These are phyloP conservation scores for Aegilops umbellulata DNA, from an alignment of 176 grass and related monocot genomes.

Conservation along the genomic window DNA sequence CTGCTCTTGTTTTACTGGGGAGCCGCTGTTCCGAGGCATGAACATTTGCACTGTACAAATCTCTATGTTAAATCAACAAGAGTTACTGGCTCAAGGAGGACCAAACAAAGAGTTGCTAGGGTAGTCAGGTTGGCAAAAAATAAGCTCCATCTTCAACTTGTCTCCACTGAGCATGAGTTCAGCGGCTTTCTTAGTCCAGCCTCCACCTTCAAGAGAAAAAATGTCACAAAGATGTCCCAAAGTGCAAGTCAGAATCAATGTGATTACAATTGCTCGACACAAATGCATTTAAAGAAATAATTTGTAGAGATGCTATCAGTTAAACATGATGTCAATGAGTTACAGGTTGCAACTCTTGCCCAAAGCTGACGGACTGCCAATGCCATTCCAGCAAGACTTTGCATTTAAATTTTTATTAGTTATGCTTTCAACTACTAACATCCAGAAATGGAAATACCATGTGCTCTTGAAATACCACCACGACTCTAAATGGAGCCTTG, in stretches of 20 bases:
- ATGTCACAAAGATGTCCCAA: neutral
- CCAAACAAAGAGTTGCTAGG: neutral
- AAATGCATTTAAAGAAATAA: neutral
- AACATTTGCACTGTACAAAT: conserved; percentile 35
- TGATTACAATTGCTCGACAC: neutral
- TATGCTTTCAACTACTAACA: neutral
- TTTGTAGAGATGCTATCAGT: neutral
- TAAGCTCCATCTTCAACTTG: neutral
- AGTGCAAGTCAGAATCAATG: neutral
- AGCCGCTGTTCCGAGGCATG: neutral
- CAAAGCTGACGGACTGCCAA: neutral
- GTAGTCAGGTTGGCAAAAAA: conserved; percentile 21
- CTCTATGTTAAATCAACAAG: conserved; percentile 31
- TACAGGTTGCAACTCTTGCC: neutral
- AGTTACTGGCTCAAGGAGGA: neutral
- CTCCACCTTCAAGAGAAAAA: conserved; percentile 42
- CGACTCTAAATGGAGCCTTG: neutral
- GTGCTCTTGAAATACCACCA: neutral
- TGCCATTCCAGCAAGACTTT: neutral
- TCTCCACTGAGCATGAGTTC: conserved; percentile 29
- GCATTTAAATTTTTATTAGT: neutral
- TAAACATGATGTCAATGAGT: neutral
- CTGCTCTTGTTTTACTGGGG: neutral
- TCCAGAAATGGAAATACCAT: neutral
- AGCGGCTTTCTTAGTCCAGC: conserved; percentile 55